Conservation (phyloP, 257 asterid genomes). For the Solanum raphanifolium region DNA sequence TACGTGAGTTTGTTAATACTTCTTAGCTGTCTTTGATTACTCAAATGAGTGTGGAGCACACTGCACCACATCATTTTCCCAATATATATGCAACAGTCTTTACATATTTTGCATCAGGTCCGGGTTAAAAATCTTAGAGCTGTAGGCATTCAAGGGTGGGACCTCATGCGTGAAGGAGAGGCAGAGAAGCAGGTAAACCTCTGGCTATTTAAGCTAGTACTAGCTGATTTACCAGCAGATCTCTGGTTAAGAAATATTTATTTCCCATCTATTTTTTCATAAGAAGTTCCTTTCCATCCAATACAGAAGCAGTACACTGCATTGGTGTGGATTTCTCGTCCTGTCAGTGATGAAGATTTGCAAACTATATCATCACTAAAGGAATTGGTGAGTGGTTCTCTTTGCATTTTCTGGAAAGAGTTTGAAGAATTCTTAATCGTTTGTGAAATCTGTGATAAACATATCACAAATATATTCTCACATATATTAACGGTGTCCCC, state of each 20-base stretch:
- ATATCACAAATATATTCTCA: not conserved
- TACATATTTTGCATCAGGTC: conserved; percentile 35
- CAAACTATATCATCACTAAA: conserved; percentile 34
- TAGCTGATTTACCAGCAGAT: not conserved
- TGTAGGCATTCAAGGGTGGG: conserved; percentile 81
- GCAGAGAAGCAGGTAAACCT: conserved; percentile 80
- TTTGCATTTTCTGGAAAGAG: not conserved
- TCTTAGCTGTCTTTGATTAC: not conserved
- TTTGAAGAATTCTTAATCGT: not conserved
- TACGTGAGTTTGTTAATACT: conserved; percentile 29
- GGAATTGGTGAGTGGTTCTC: conserved; percentile 43
- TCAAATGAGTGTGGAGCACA: not conserved
- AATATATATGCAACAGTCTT: not conserved
- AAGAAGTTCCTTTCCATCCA: not conserved
- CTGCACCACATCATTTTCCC: not conserved
- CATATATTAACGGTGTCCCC: not conserved
- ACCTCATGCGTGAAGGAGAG: conserved; percentile 97
- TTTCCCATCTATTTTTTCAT: not conserved
- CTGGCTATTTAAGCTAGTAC: not conserved
- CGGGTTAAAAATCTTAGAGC: conserved; percentile 65
- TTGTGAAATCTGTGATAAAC: not conserved
- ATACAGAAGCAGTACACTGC: conserved; percentile 89
- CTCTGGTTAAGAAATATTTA: not conserved
- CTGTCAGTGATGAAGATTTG: conserved; percentile 42
- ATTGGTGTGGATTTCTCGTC: conserved; percentile 85